Base-by-base conservation (phyloP, 257 asterid genomes). In the Knoxia roxburghii region DNA sequence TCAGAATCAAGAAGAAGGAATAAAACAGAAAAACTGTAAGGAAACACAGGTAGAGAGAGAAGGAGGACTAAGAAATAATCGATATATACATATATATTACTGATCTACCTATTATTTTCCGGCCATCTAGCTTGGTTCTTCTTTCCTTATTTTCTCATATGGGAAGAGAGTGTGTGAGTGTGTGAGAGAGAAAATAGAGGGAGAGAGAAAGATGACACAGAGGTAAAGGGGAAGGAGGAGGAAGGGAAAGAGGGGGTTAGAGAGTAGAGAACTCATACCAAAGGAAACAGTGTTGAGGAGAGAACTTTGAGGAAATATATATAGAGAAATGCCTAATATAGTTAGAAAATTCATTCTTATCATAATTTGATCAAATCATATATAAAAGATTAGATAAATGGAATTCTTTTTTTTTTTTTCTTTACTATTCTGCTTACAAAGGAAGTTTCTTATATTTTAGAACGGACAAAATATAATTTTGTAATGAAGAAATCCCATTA, bases 211-310 rank as follows among this genome's bases (percentile, higher is more conserved):
- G 49, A 18, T 0, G 12, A 18, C 5, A 52, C 33, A 43, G 62
- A 45, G 21, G 37, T 17, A 39, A 29, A 51, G 45, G 46, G 30
- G n/a, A n/a, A n/a, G 35, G 59, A 49, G 35, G 30, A 12, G 12
- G 15, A 4, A 26, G 29, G 24, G 29, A 6, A 39, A 32, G 57
- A 7, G 23, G n/a, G 58, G n/a, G n/a, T n/a, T n/a, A n/a, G n/a
- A n/a, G 73, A 20, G 23, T 68, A 68, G 65, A 50, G 69, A 59
- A 51, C 70, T 68, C 67, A 65, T 26, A 52, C 64, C 14, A 15
- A 37, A 10, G 71, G 74, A 46, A 53, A 76, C 65, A 71, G 70
- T 75, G 14, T 4, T 43, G 64, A 17, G 58, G 59, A 40, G 52
- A 18, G 35, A 50, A 11, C 40, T 52, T 58, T 40, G 65, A 27